A percentile compares a stretch with the other conserved stretches of the same genome.
These are phyloP conservation scores for Diaporthe humulicola DNA, from an alignment of 2,329 filamentous ascomycete species.

Conservation along the genomic window DNA sequence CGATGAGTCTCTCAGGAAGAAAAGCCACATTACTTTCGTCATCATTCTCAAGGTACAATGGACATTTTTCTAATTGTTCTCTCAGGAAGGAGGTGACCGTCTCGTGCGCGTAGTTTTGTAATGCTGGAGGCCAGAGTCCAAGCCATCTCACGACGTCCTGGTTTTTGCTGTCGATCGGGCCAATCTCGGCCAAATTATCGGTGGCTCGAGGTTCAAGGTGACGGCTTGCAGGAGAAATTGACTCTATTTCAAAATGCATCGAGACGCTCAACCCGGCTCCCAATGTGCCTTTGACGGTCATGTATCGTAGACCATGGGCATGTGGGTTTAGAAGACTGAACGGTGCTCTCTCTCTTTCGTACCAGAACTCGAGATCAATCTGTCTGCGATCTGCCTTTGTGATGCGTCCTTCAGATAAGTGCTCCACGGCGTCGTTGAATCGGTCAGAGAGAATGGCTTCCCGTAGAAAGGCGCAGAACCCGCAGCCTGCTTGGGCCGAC, in stretches of 20 bases:
- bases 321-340: too few relatives aligned
- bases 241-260: background rate
- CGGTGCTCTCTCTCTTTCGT: too few relatives aligned
- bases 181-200: too few relatives aligned
- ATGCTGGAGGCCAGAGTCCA: background rate
- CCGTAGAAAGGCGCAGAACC: background rate
- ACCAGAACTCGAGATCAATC: background rate
- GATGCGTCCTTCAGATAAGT: accelerated
- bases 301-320: too few relatives aligned
- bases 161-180: too few relatives aligned
- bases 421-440: background rate
- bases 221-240: background rate
- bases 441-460: background rate
- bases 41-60: accelerated
- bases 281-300: background rate
- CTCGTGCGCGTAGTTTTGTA: background rate
- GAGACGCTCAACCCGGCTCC: accelerated
- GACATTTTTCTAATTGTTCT: background rate
- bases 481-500: background rate
- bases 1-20: background rate
- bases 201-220: too few relatives aligned
- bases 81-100: background rate
- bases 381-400: accelerated
- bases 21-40: background rate
- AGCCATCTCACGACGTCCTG: background rate